Percentiles rank a stretch among this genome's conserved stretches.
Evolutionary conservation across 2,329 filamentous ascomycete species (phyloP).

Genomic region (Curvularia sp.): DNA sequence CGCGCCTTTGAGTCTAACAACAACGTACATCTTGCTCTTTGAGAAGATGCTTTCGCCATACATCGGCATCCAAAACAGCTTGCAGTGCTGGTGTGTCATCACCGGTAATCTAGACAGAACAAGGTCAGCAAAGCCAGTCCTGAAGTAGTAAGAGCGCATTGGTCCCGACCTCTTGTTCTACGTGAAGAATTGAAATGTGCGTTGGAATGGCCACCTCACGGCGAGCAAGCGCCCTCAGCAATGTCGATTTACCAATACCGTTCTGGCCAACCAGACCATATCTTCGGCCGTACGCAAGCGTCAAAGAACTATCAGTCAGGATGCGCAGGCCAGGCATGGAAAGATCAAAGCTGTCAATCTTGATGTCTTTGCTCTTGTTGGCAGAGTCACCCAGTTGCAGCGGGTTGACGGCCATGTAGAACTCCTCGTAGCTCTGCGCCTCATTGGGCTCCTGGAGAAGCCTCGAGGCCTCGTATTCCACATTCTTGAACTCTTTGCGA

Average conservation of each 20-base stretch:
- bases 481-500: conserved; percentile 97
- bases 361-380: conserved; percentile 96
- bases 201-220: conserved; percentile 94
- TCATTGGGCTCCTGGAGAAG: conserved; percentile 83
- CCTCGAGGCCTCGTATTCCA: conserved; percentile 94
- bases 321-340: conserved; percentile 90
- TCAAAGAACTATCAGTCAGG: conserved; percentile 86
- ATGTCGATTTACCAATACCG: conserved; percentile 88
- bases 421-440: conserved; percentile 95
- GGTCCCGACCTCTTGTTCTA: conserved; percentile 86
- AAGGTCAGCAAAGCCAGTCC: conserved; percentile 16
- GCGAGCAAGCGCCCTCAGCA: conserved; percentile 87
- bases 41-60: conserved; percentile 96
- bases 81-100: conserved; percentile 95
- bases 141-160: neutral
- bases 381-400: conserved; percentile 79
- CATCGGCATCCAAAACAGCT: conserved; percentile 94
- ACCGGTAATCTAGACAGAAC: conserved; percentile 75
- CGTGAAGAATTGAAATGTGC: conserved; percentile 98
- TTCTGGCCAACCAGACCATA: conserved; percentile 99
- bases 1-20: conserved; percentile 19
- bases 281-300: conserved; percentile 87
- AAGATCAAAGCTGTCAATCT: conserved; percentile 94
- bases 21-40: conserved; percentile 81
- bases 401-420: conserved; percentile 99